Percentiles rank a stretch among this genome's conserved stretches.
Evolutionary conservation across 495 filamentous ascomycete species (phyloP).

Genomic region (Penicillium fimorum): DNA sequence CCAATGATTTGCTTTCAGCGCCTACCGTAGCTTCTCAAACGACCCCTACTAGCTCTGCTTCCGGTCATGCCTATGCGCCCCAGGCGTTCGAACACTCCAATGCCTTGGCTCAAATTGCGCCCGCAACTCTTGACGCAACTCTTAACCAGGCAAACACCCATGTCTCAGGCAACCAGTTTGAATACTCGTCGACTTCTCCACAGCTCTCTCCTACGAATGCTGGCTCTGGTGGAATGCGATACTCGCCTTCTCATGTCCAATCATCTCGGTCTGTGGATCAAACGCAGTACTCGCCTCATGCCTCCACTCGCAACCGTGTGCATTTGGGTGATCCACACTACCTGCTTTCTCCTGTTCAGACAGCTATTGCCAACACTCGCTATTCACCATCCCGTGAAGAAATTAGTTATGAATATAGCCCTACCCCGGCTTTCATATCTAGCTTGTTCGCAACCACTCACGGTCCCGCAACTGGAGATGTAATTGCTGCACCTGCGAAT

Average conservation of each 20-base stretch:
- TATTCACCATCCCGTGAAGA: neutral
- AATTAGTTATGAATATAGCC: neutral
- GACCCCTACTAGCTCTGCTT: neutral
- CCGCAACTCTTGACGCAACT: neutral
- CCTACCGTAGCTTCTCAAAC: neutral
- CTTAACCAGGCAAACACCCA: neutral
- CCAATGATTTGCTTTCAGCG: neutral
- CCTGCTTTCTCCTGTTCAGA: neutral
- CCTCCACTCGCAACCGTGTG: neutral
- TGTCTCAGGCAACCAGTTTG: neutral
- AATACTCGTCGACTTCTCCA: neutral
- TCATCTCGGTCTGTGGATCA: neutral
- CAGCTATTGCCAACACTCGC: neutral
- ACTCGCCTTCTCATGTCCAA: neutral
- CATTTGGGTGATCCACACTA: neutral
- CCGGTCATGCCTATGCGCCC: neutral
- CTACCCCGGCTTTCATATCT: neutral
- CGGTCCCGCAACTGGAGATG: neutral
- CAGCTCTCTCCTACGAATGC: neutral
- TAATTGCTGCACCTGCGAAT: neutral
- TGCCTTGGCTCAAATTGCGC: neutral
- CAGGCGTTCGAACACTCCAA: neutral
- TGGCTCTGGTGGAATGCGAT: neutral
- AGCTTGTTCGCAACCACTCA: neutral
- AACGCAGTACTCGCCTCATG: neutral